Evolutionary conservation across 2,329 filamentous ascomycete species (phyloP), one percentile per base, ranked within the genome.

Genomic region (Cladophialophora carrionii): DNA sequence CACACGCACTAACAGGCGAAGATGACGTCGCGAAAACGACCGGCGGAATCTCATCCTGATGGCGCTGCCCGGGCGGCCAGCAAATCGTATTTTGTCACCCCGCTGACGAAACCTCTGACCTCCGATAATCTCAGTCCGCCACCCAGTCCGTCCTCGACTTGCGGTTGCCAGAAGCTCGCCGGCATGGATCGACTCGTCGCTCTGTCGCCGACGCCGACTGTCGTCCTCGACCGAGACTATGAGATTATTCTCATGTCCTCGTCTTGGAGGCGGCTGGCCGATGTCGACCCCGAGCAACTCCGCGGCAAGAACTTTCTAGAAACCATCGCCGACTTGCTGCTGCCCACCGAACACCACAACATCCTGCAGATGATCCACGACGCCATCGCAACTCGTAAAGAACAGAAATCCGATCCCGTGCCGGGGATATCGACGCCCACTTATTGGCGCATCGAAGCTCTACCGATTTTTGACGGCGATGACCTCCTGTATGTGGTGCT

Each of bases 161-260:
- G 57, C 22, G 48, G 26, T 17, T 51, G 51, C 54, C 41, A 55
- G 22, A 66, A 61, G 29, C 62, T 43, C 20, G 29, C 46, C 58
- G 61, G 61, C 41, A 70, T 75, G 64, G 69, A 65, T n/a, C 64
- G 64, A 22, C 72, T 75, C 54, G 68, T 74, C 52, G 54, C 66
- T 24, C 58, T 71, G 26, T 76, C 75, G 0, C 77, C 78, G 0
- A 72, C 73, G 6, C 78, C 78, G 2, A 78, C 77, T 0, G 68
- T 78, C n/a, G 68, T 80, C 31, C 72, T 80, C 14, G 74, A 80
- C 63, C 68, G 73, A 5, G 71, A 74, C 7, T 68, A 79, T 14
- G 71, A 67, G n/a, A 70, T 80, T n/a, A 43, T 77, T 22, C 73
- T 81, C 57, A 76, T 80, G 3, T 84, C 82, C 3, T 74, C 79